Base-by-base conservation (phyloP, 1,284 basidiomycete genomes). In the Thecaphora thlaspeos region DNA sequence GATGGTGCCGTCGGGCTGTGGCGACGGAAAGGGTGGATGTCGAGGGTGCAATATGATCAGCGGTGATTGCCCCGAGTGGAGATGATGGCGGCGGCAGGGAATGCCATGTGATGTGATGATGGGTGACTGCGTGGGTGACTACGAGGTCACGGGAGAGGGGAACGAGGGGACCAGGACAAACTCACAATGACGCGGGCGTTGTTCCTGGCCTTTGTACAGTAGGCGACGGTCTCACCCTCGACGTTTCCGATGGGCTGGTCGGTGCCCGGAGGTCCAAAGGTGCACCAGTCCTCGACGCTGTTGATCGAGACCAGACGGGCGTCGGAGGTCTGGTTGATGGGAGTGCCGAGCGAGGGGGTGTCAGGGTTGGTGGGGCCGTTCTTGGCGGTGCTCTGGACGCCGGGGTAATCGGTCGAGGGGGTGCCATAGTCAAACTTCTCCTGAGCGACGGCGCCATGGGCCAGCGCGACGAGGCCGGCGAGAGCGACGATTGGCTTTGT, bases 211-310 rank as follows among this genome's bases (percentile, higher is more conserved):
- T 76, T 85, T 34, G 86, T 87, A 80, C 88, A 90, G 84, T 84
- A 89, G 0, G 86, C 84, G 18, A 89, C 85, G 61, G 84, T 85
- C 72, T 85, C 81, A 36, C 81, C 83, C 77, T 89, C 88, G 4
- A 83, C 82, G 62, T 87, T 81, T 22, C 82, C 86, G 50, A 89
- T 84, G n/a, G 80, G 79, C 28, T 74, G 48, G n/a, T 77, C 80
- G 11, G 75, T 57, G 24, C 78, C 76, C 80, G 75, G 80, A 3
- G 75, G 71, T 19, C 66, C 72, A 40, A 76, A 77, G n/a, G 72
- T 77, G 61, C 75, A 77, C 74, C 74, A 77, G 61, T 77, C 75
- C 36, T 76, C 72, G 46, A 75, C 47, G 40, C 58, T 61, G 70
- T 77, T 77, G 60, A 77, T 55, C 18, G 74, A 64, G 18, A 67